Conservation (phyloP, 306 rosid genomes). For the Trichosanthes truncata region DNA sequence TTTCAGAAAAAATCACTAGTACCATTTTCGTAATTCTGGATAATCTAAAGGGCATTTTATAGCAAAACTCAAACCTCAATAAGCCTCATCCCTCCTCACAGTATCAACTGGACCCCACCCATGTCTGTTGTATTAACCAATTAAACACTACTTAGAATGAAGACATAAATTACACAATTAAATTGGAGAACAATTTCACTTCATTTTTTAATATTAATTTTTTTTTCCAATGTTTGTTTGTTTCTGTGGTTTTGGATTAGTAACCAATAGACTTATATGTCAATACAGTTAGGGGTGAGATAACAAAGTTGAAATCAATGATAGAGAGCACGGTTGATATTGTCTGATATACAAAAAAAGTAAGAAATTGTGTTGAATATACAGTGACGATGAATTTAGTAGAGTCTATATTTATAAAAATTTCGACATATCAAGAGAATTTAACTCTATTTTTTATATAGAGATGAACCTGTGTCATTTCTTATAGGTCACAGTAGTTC, state of each 20-base stretch:
- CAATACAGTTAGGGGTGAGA: not conserved
- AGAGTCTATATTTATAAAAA: too few relatives aligned
- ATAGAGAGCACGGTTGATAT: too few relatives aligned
- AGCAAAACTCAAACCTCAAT: not conserved
- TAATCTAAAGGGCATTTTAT: not conserved
- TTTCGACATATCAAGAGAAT: too few relatives aligned
- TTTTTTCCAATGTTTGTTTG: not conserved
- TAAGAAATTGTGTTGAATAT: too few relatives aligned
- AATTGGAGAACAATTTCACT: not conserved
- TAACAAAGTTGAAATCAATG: not conserved
- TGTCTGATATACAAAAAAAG: not conserved
- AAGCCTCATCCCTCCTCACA: slow-evolving; percentile 4
- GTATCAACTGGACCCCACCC: slow-evolving; percentile 6
- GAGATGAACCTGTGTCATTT: not conserved
- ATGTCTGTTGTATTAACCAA: not conserved
- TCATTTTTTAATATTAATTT: not conserved
- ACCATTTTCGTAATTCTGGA: not conserved
- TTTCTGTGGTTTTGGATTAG: not conserved
- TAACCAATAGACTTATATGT: not conserved
- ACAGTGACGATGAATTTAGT: too few relatives aligned
- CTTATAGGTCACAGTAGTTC: too few relatives aligned
- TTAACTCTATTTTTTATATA: not conserved
- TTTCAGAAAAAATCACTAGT: not conserved
- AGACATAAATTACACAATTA: not conserved
- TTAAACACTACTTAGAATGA: not conserved